Evolutionary conservation across 2,329 filamentous ascomycete species (phyloP).

Genomic region (Paecilomyces niveus): DNA sequence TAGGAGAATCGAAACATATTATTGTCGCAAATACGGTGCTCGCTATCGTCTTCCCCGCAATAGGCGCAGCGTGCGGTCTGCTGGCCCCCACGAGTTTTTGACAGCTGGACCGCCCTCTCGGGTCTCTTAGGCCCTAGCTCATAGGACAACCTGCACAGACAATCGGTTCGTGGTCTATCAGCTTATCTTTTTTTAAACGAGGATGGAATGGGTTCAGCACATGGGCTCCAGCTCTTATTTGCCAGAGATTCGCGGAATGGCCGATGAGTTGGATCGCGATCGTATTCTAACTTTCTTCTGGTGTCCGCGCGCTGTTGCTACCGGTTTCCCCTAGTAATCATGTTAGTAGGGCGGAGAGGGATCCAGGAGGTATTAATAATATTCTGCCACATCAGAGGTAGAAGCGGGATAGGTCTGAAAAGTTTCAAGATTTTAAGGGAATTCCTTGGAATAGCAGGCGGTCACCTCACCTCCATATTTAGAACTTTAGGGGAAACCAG

Average conservation of each 20-base stretch:
- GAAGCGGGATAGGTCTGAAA: no score
- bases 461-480: no score
- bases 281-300: background rate
- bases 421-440: no score
- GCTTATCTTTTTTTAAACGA: background rate
- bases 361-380: no score
- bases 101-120: background rate
- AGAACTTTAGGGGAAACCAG: background rate
- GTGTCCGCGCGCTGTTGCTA: no score
- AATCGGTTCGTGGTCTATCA: background rate
- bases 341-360: no score
- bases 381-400: no score
- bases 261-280: background rate
- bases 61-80: background rate
- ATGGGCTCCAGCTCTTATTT: background rate
- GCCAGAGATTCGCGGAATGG: background rate
- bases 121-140: background rate
- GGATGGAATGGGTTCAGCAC: background rate
- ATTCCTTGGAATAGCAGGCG: no score
- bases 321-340: no score
- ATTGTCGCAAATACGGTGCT: no score
- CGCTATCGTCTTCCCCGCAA: no score
- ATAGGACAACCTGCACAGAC: background rate
- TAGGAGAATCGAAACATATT: no score
- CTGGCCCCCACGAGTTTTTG: background rate